Evolutionary conservation across 2,329 filamentous ascomycete genomes (phyloP).

Genomic region (Knoxdaviesia capensis): DNA sequence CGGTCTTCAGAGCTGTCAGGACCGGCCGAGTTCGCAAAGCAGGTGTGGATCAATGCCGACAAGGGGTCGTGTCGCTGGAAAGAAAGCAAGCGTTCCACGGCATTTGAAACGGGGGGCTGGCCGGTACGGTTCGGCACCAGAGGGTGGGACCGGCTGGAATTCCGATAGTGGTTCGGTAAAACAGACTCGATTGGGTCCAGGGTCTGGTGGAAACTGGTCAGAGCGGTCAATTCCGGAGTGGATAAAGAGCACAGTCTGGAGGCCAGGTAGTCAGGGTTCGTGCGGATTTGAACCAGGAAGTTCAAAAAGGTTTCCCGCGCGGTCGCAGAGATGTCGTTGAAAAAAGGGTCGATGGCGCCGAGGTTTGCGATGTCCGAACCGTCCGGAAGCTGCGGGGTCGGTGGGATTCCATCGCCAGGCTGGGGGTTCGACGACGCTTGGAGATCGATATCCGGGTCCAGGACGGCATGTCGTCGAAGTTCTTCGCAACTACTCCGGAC

Average conservation of each 20-base stretch:
- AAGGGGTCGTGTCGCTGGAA: constrained; percentile 80
- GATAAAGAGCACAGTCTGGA: constrained; percentile 59
- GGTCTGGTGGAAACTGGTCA: constrained; percentile 61
- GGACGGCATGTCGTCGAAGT: constrained; percentile 46
- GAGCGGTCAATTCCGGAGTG: constrained; percentile 52
- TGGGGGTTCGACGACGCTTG: constrained; percentile 18
- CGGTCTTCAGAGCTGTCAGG: constrained; percentile 66
- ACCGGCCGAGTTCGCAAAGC: constrained; percentile 71
- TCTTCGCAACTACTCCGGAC: constrained; percentile 60
- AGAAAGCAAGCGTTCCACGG: constrained; percentile 63
- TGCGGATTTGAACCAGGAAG: constrained; percentile 65
- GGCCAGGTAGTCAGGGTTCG: constrained; percentile 74
- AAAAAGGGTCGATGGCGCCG: constrained; percentile 30
- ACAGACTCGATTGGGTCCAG: constrained; percentile 71
- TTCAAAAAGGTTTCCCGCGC: constrained; percentile 57
- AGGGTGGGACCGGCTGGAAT: constrained; percentile 23
- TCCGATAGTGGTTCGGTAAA: constrained; percentile 43
- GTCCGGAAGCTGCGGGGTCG: constrained; percentile 3
- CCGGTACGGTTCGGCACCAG: constrained; percentile 8
- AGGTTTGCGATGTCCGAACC: constrained; percentile 15
- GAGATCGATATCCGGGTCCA: constrained; percentile 53
- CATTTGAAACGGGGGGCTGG: constrained; percentile 21
- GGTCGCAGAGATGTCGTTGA: constrained; percentile 55
- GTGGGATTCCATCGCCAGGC: constrained; percentile 21
- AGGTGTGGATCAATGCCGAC: constrained; percentile 67